These are phyloP conservation scores for Chrysoporthe austroafricana DNA, from an alignment of 2,329 filamentous ascomycete genomes.

Conservation along the genomic window DNA sequence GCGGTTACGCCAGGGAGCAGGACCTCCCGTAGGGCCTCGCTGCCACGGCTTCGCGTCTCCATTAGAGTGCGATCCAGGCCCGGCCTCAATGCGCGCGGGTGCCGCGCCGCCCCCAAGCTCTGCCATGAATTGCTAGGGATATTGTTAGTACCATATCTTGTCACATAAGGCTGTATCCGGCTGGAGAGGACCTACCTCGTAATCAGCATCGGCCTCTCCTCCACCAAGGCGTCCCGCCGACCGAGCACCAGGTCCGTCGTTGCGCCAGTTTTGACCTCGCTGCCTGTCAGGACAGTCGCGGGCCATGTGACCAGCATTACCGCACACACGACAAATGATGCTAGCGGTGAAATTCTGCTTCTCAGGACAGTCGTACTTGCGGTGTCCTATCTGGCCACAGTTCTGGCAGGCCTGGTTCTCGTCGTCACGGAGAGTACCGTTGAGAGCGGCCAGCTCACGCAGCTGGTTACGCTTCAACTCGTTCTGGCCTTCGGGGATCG, in stretches of 20 bases:
- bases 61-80: slow-evolving; percentile 63
- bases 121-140: slow-evolving; percentile 85
- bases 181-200: slow-evolving; percentile 72
- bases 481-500: slow-evolving; percentile 97
- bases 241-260: slow-evolving; percentile 62
- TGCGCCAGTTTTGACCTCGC: slow-evolving; percentile 89
- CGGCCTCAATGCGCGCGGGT: slow-evolving; percentile 84
- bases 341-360: slow-evolving; percentile 98
- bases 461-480: slow-evolving; percentile 99
- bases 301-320: slow-evolving; percentile 97
- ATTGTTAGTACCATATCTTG: slow-evolving; percentile 44
- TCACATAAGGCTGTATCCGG: neutral
- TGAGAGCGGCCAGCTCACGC: slow-evolving; percentile 93
- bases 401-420: slow-evolving; percentile 99
- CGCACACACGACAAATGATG: slow-evolving; percentile 98
- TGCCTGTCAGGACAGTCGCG: slow-evolving; percentile 95
- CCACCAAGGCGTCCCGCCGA: slow-evolving; percentile 68
- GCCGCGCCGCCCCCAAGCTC: slow-evolving; percentile 77
- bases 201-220: slow-evolving; percentile 86
- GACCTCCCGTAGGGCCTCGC: slow-evolving; percentile 78
- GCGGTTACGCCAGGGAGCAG: slow-evolving; percentile 77
- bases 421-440: slow-evolving; percentile 98
- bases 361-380: slow-evolving; percentile 98
- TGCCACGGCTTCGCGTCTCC: slow-evolving; percentile 83
- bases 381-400: slow-evolving; percentile 97